Conservation (phyloP, 495 filamentous ascomycete genomes). For the Extremus antarcticus region DNA sequence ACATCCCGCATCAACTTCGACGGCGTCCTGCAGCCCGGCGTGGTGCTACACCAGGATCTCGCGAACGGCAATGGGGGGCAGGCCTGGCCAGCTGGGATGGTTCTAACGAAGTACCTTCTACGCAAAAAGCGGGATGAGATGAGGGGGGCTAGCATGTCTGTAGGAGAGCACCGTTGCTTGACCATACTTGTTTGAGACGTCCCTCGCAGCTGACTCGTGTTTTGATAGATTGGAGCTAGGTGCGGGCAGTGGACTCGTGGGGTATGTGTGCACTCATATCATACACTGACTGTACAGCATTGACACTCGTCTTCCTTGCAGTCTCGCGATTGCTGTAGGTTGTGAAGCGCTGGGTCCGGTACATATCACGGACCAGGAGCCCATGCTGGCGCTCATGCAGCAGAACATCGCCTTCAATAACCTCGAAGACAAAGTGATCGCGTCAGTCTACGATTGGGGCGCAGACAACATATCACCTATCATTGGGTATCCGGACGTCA, state of each 20-base stretch:
- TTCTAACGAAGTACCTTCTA: constrained; percentile 74
- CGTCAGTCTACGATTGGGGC: constrained; percentile 67
- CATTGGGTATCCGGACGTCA: constrained; percentile 55
- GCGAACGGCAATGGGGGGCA: constrained; percentile 81
- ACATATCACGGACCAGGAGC: constrained; percentile 72
- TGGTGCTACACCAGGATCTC: constrained; percentile 75
- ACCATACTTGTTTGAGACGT: neutral
- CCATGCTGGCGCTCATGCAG: constrained; percentile 73
- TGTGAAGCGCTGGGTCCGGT: constrained; percentile 40
- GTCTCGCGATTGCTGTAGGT: constrained; percentile 53
- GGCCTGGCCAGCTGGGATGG: constrained; percentile 88
- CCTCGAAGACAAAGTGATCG: constrained; percentile 47
- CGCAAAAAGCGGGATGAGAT: constrained; percentile 51
- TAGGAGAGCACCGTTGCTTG: constrained; percentile 18
- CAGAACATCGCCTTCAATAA: constrained; percentile 72
- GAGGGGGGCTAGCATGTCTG: constrained; percentile 61
- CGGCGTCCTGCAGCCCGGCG: constrained; percentile 54
- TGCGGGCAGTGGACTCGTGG: constrained; percentile 82
- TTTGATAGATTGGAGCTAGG: constrained; percentile 77
- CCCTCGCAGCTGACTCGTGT: too few relatives aligned
- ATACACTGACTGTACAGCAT: neutral
- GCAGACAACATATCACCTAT: constrained; percentile 36
- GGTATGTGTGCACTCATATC: constrained; percentile 34
- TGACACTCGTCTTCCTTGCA: constrained; percentile 10
- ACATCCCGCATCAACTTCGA: constrained; percentile 58